phyloP scores from a whole-genome alignment of 768 basidiomycete genomes.

The Ramaria sp. region DNA sequence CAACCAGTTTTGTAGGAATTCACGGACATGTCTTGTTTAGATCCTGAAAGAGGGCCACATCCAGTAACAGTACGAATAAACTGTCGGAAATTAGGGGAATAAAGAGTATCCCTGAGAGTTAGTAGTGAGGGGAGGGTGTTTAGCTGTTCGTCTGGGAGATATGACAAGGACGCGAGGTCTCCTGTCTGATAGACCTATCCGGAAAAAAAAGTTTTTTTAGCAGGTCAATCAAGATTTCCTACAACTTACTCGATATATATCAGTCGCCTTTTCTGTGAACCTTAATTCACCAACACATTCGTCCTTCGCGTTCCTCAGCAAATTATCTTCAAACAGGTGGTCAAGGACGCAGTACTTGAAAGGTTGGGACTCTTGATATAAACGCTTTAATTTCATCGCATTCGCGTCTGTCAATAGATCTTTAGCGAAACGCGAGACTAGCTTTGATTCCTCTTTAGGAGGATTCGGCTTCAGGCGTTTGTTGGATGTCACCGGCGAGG shows the following conservation, averaged over 20 bases:
- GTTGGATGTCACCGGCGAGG: not conserved
- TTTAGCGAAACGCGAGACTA: slow-evolving; percentile 31
- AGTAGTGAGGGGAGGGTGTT: slow-evolving; percentile 73
- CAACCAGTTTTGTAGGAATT: slow-evolving; percentile 86
- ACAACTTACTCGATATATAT: slow-evolving; percentile 81
- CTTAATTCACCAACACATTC: slow-evolving; percentile 71
- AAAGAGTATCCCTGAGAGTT: slow-evolving; percentile 81
- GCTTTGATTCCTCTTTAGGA: not conserved
- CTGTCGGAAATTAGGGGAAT: slow-evolving; percentile 69
- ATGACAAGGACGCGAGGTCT: slow-evolving; percentile 88
- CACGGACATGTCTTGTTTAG: slow-evolving; percentile 91
- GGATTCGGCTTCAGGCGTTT: not conserved
- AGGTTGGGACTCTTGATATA: slow-evolving; percentile 52
- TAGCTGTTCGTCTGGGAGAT: slow-evolving; percentile 68
- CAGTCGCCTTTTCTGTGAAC: slow-evolving; percentile 92
- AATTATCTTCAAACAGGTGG: slow-evolving; percentile 73
- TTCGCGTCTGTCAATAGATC: slow-evolving; percentile 48
- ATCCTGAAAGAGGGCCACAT: slow-evolving; percentile 84
- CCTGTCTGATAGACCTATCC: slow-evolving; percentile 90
- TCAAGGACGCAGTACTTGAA: slow-evolving; percentile 79
- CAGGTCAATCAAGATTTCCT: not conserved
- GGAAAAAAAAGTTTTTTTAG: not conserved
- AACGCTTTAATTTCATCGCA: slow-evolving; percentile 41
- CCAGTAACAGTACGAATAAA: slow-evolving; percentile 84
- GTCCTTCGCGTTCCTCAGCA: slow-evolving; percentile 72